phyloP scores from a whole-genome alignment of 1,284 basidiomycete species.

The Rugosomyces carneus region DNA sequence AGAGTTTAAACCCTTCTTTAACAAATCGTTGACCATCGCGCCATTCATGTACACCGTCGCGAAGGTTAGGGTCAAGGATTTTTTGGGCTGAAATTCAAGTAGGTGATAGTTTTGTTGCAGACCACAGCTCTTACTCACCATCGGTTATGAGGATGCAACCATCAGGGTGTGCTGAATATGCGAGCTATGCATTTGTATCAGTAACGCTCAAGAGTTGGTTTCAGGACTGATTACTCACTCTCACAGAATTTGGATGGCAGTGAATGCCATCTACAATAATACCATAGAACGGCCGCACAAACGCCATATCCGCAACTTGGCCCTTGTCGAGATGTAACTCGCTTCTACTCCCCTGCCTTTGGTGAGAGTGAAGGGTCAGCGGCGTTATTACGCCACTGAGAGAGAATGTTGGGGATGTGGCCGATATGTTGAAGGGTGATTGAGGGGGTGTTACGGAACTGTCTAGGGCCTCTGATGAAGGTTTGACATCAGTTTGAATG shows the following conservation, averaged over 20 bases:
- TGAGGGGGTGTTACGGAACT: constrained; percentile 55
- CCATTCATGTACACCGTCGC: constrained; percentile 85
- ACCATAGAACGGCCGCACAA: constrained; percentile 78
- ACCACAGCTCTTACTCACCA: constrained; percentile 39
- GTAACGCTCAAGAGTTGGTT: neutral
- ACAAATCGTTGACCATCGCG: constrained; percentile 72
- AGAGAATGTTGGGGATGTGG: constrained; percentile 7
- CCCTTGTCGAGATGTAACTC: constrained; percentile 34
- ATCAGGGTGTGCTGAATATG: constrained; percentile 76
- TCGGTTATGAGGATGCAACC: constrained; percentile 88
- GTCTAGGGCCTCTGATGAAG: constrained; percentile 57
- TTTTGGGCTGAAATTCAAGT: constrained; percentile 57
- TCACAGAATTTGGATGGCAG: constrained; percentile 84
- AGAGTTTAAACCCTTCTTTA: constrained; percentile 78
- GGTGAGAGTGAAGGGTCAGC: constrained; percentile 10
- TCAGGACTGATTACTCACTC: constrained; percentile 40
- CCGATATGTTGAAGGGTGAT: constrained; percentile 36
- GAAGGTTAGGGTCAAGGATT: constrained; percentile 78
- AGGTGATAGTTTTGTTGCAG: neutral
- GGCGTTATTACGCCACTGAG: constrained; percentile 19
- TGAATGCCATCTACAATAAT: constrained; percentile 90
- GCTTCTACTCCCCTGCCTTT: constrained; percentile 23
- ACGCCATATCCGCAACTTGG: constrained; percentile 38
- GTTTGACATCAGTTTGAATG: constrained; percentile 9
- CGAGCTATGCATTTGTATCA: constrained; percentile 45